Base-by-base conservation (phyloP, 768 basidiomycete species). In the Naganishia vishniacii region DNA sequence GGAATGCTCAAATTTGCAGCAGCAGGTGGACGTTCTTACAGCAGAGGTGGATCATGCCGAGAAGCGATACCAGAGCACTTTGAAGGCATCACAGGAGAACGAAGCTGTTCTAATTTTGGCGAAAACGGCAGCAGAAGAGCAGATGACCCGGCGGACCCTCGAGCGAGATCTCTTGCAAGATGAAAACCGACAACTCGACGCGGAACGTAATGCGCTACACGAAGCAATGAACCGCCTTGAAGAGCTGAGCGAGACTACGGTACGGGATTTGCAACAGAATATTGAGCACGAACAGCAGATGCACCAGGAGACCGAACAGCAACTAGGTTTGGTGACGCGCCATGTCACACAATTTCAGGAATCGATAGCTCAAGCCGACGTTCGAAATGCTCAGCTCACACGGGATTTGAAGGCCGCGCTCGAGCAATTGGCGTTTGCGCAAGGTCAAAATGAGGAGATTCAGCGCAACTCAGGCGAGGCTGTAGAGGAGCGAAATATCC, bases 71-170 rank as follows among this genome's bases (percentile, higher is more conserved):
- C 20, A 37, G 5, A 56, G 20, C 53, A 26, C 7, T 25, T 11
- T 25, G 23, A 9, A 40, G n/a, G 20, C 32, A 23, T 56, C 53
- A 12, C 31, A 40, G 53, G 53, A 56, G 23, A 41, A 34, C 9
- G 34, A 40, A 11, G 53, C 53, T 11, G 53, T 56, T 23, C 37
- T 56, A 12, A 6, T 40, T 23, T 56, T 56, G 53, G 53, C 53
- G 5, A 56, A 56, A 25, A 23, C 37, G 13, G 53, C 15, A 12
- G 53, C 53, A 1, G 53, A 56, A 26, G 53, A 56, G 13, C 34
- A 41, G 32, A 40, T 56, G 53, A 6, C 37, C 13, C 53, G 37
- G 26, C 32, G 53, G 1, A 29, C 53, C 23, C 32, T 29, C 20
- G 53, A 56, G 13, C 34, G 53, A 9, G 20, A 56, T 29, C 11